phyloP scores from a whole-genome alignment of 352 stramenopile genomes.

The Paralagenidium karlingii region DNA sequence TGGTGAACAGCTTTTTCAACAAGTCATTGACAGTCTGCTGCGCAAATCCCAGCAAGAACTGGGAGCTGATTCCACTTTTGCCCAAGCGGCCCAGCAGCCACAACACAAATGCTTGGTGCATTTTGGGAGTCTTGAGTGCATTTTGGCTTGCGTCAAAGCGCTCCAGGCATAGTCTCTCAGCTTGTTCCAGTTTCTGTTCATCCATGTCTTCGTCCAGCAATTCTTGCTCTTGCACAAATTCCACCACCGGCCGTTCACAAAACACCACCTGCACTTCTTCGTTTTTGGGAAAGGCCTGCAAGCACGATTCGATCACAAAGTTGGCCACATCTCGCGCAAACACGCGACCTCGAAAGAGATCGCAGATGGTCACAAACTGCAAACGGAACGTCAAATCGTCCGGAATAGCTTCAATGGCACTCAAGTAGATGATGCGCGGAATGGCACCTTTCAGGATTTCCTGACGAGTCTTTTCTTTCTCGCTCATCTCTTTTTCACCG shows the following conservation, averaged over 20 bases:
- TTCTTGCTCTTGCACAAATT: conserved; percentile 18
- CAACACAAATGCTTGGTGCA: conserved; percentile 27
- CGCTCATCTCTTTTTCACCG: conserved; percentile 9
- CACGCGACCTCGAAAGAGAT: conserved; percentile 38
- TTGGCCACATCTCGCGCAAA: conserved; percentile 53
- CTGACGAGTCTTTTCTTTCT: conserved; percentile 47
- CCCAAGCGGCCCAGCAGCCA: conserved; percentile 33
- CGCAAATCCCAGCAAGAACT: background rate
- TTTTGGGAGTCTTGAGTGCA: conserved; percentile 22
- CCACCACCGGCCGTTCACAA: conserved; percentile 25
- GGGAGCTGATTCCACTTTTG: too few relatives aligned
- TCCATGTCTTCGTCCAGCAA: conserved; percentile 3
- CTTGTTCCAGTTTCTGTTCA: too few relatives aligned
- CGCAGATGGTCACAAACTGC: conserved; percentile 58
- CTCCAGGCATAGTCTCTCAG: conserved; percentile 29
- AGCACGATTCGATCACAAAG: conserved; percentile 50
- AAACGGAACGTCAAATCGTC: conserved; percentile 59
- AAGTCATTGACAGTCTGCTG: background rate
- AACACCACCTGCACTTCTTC: conserved; percentile 39
- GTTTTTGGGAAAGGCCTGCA: conserved; percentile 37
- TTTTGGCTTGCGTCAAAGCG: conserved; percentile 48
- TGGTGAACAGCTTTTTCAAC: background rate
- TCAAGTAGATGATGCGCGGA: conserved; percentile 70
- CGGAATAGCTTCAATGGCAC: conserved; percentile 44
- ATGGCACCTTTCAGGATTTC: conserved; percentile 73